Evolutionary conservation across 78 protist genomes (phyloP), one percentile per base, ranked within the genome.

Genomic region (Blattamonas nauphoetae): DNA sequence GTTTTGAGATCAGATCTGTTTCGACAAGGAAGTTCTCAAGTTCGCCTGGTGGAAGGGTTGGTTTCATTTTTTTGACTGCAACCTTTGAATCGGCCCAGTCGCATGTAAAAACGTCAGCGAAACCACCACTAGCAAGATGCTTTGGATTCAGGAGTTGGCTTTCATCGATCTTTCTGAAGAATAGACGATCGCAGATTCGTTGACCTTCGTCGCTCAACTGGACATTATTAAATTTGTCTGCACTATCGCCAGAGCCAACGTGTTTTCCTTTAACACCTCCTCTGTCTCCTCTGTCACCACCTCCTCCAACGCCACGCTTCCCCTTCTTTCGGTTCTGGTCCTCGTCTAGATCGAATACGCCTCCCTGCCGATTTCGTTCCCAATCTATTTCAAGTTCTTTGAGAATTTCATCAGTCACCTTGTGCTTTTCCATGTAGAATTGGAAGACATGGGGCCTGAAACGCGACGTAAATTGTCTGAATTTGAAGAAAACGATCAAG

Each of bases 71-170:
- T 6, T 84, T 84, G 34, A 84, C 38, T 1, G 87, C 87, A 1
- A 84, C 87, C 36, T 6, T 45, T 36, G 87, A 42, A 21, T 35
- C 71, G 71, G 1, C 2, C 1, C 44, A 21, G 42, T 44, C 45
- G 78, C 78, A 33, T 44, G 33, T 41, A 36, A 34, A 84, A 21
- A 84, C 78, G 42, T 36, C 79, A 35, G 79, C 87, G 77, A 84
- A 21, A 33, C 44, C 6, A 1, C 87, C 87, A 2, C 42, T 0
- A 2, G 79, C 87, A 5, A 84, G 87, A 55, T 21, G 6, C 43
- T 21, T 6, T 11, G 6, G 41, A 11, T 33, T 79, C 43, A 79
- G 83, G 42, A 79, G 83, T 11, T 79, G 43, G 43, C 43, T 33
- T 11, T 6, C 43, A 11, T n/a, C 45, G 41, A 79, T 79, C 83